Evolutionary conservation across 805 yeast species (phyloP), one percentile per base, ranked within the genome.

Genomic region (Maudiozyma bulderi): DNA sequence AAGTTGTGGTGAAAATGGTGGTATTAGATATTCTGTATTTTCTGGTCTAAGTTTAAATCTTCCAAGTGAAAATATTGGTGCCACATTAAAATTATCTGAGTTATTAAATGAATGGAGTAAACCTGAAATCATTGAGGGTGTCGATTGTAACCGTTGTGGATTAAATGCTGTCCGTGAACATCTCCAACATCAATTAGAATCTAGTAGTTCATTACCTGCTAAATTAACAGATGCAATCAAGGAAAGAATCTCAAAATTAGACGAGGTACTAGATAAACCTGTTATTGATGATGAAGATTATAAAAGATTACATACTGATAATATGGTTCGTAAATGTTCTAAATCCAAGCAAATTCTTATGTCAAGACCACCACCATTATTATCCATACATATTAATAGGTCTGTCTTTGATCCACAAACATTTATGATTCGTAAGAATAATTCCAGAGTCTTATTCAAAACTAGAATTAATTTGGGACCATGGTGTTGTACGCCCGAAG

Each of bases 111-210:
- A 80, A 41, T 86, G 89, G 87, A 78, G 74, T 6, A 74, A 78
- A 49, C 86, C 90, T 39, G 99, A 91, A 62, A 78, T 85, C 26
- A 89, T 91, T 50, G 90, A 87, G 55, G 96, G 89, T 43, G 99
- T 91, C 37, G 91, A 89, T 66, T 91, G 99, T 71, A 88, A 90
- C 60, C 75, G 98, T 58, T 91, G 98, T 71, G 91, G 95, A 3
- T 72, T 91, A 55, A 65, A 66, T 31, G 81, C 81, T 50, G 82
- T 86, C 10, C 68, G 66, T 46, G 74, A 72, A n/a, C 80, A 74
- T 53, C 66, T 83, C 34, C 46, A 57, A 15, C 70, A 64, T 13
- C 75, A 75, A 52, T 49, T 68, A 37, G 48, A 60, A 28, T 44
- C 68, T 54, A 51, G 65, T 56, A 50, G 64, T 53, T 44, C 59